Evolutionary conservation across 352 stramenopile species (phyloP), one percentile per base, ranked within the genome.

Genomic region (Aphanomyces euteiches): DNA sequence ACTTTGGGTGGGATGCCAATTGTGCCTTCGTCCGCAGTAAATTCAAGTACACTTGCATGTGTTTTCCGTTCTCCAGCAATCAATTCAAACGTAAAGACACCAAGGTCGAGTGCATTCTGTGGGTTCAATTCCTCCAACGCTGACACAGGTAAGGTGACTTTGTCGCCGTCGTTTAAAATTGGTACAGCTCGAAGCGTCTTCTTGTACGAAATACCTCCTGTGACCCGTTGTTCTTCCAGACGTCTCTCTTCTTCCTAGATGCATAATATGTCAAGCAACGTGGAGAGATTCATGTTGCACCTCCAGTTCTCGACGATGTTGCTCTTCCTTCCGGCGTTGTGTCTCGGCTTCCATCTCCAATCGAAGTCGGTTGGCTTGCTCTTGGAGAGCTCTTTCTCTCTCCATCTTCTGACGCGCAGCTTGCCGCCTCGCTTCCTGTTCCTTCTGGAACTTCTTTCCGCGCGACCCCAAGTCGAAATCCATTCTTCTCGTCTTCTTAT

Each of bases 1-100:
- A 92, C 83, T 50, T 92, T 93, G 17, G 87, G 85, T 15, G 88
- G 87, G 13, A 96, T 58, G 19, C 83, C 87, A 39, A 93, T 82
- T 0, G 78, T 89, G 17, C 83, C 85, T 74, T 96, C 86, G 1
- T 82, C 81, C 4, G 85, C 88, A 34, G 87, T 78, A 66, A 96
- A 95, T 63, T 93, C 84, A 1, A 92, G 65, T 28, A 96, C 87
- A 12, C 88, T 87, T 0, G 82, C 82, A 68, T 95, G 84, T 1
- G 87, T 95, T 56, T 75, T 78, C 12, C 13, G 58, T 5, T 7
- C 21, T 21, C 45, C 28, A 8, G 43, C 39, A n/a, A 13, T 56
- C 63, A 96, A 72, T 72, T 92, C 84, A 63, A 96, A 95, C 13
- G 82, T 93, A 56, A 96, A 88, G 34, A 90, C 87, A 58, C 85